These are phyloP conservation scores for Fusarium begoniae DNA, from an alignment of 2,329 filamentous ascomycete genomes.

Conservation along the genomic window DNA sequence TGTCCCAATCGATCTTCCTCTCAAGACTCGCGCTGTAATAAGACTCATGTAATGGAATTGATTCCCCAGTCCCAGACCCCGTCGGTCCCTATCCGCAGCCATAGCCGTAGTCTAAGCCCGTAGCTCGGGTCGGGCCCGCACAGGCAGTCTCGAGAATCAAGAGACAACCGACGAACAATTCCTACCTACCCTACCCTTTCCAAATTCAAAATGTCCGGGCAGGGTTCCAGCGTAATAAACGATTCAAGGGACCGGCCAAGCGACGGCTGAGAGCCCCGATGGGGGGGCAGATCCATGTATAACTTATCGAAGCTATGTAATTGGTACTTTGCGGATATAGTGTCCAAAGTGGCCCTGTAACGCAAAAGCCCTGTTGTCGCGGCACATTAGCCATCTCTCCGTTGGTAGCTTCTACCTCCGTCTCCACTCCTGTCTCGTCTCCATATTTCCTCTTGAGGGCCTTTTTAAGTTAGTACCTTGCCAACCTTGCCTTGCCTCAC, in stretches of 20 bases:
- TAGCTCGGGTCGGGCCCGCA: constrained; percentile 1
- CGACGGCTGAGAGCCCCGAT: constrained; percentile 21
- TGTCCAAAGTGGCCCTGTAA: background rate
- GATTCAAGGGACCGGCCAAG: constrained; percentile 28
- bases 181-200: background rate
- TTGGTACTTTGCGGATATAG: constrained; percentile 16
- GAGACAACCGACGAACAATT: constrained; percentile 4
- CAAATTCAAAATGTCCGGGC: constrained; percentile 11
- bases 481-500: constrained; percentile 30
- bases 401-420: constrained; percentile 23
- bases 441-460: constrained; percentile 28
- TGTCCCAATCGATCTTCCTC: constrained; percentile 17
- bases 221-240: constrained; percentile 12
- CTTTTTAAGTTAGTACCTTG: constrained; percentile 35
- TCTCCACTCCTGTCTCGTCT: constrained; percentile 13
- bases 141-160: constrained; percentile 1
- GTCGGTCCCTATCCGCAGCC: constrained; percentile 13
- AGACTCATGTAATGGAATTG: constrained; percentile 26
- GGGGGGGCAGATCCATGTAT: constrained; percentile 1
- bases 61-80: constrained; percentile 20
- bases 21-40: constrained; percentile 6
- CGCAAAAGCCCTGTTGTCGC: constrained; percentile 13
- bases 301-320: background rate
- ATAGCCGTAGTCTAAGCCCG: constrained; percentile 1
- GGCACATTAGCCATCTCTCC: constrained; percentile 9